phyloP scores from a whole-genome alignment of 805 yeast genomes.

The Schwanniomyces polymorphus region DNA sequence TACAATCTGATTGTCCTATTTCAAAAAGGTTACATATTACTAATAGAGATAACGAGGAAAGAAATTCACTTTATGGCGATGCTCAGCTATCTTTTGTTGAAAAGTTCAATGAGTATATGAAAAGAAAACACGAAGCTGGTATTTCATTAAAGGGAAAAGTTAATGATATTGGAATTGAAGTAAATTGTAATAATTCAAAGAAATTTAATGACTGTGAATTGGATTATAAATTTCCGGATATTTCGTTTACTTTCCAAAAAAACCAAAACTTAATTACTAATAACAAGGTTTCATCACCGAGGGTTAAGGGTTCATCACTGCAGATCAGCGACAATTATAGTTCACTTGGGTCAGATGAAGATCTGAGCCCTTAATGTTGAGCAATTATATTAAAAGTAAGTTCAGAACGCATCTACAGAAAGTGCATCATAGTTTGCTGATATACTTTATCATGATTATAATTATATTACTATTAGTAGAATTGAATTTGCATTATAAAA shows the following conservation, averaged over 20 bases:
- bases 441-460: no score
- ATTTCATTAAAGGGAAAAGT: not conserved
- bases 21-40: not conserved
- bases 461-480: no score
- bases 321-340: not conserved
- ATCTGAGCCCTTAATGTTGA: no score
- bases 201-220: not conserved
- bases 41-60: not conserved
- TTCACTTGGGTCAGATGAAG: not conserved
- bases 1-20: not conserved
- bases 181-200: no score
- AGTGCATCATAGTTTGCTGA: no score
- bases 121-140: not conserved
- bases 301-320: not conserved
- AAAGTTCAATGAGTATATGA: not conserved
- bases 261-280: not conserved
- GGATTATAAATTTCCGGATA: not conserved
- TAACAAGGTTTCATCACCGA: not conserved
- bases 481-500: no score
- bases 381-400: no score
- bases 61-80: not conserved
- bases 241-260: not conserved
- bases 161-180: not conserved
- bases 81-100: not conserved
- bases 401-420: no score